Conservation (phyloP, 2,329 filamentous ascomycete species). For the Calycina herbarum region DNA sequence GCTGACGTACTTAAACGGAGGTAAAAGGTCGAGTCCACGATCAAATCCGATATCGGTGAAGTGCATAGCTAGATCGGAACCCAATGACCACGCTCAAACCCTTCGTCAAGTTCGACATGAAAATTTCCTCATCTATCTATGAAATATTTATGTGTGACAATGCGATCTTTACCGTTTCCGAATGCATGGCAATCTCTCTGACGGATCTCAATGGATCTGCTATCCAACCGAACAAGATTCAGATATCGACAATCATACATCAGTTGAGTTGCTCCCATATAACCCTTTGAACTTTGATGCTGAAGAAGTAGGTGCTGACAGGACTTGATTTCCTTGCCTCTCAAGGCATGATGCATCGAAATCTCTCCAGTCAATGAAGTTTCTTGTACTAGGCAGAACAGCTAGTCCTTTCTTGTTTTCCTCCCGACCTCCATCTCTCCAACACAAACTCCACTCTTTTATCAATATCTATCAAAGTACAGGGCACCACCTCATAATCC, state of each 20-base stretch:
- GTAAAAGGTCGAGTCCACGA: no score
- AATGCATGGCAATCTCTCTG: constrained; percentile 11
- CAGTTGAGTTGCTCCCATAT: constrained; percentile 13
- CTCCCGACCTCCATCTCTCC: constrained; percentile 8
- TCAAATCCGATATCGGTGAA: constrained; percentile 4
- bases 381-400: constrained; percentile 5
- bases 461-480: neutral
- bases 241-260: constrained; percentile 14
- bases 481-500: constrained; percentile 15
- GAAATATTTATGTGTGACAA: constrained; percentile 9
- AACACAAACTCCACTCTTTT: constrained; percentile 15
- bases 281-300: constrained; percentile 10
- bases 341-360: constrained; percentile 10
- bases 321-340: constrained; percentile 16
- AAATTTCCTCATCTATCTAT: constrained; percentile 11
- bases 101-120: constrained; percentile 11
- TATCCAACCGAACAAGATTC: constrained; percentile 12
- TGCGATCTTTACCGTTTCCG: constrained; percentile 8
- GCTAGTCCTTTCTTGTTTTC: constrained; percentile 4
- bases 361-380: constrained; percentile 6
- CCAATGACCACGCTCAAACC: constrained; percentile 8
- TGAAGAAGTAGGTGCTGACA: constrained; percentile 12
- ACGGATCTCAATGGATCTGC: constrained; percentile 7
- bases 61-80: constrained; percentile 9
- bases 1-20: no score